phyloP scores from a whole-genome alignment of 371 early-diverging fungal genomes.

The Mortierella sp. region DNA sequence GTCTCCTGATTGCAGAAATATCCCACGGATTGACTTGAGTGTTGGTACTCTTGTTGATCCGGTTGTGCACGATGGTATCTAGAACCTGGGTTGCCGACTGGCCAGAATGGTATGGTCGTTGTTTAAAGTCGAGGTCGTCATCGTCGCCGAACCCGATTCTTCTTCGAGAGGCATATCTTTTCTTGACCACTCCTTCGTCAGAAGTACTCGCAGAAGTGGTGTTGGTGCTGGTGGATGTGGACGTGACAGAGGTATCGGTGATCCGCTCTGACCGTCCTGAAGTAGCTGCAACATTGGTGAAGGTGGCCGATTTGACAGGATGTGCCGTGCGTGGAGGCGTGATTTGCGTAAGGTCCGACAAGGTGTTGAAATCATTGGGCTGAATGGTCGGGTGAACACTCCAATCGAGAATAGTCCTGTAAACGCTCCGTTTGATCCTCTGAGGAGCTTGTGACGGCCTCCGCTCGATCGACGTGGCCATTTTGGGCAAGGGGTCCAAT shows the following conservation, averaged over 20 bases:
- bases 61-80: neutral
- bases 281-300: neutral
- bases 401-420: conserved; percentile 47
- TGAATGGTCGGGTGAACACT: conserved; percentile 42
- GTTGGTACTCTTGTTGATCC: neutral
- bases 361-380: conserved; percentile 25
- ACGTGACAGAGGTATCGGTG: too few species aligned
- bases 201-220: neutral
- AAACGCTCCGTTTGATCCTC: conserved; percentile 10
- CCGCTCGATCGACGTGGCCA: neutral
- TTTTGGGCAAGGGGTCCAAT: neutral
- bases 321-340: neutral
- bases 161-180: neutral
- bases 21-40: neutral
- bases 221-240: neutral
- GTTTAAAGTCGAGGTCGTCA: neutral
- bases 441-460: conserved; percentile 23
- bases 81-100: neutral
- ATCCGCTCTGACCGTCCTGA: too few species aligned
- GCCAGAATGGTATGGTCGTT: neutral
- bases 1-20: neutral
- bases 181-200: neutral
- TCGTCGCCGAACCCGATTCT: conserved; percentile 23
- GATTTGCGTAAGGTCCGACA: neutral
- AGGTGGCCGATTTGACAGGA: neutral